Evolutionary conservation across 176 grass and related monocot species (phyloP).

Genomic region (Tillandsia fasciculata): DNA sequence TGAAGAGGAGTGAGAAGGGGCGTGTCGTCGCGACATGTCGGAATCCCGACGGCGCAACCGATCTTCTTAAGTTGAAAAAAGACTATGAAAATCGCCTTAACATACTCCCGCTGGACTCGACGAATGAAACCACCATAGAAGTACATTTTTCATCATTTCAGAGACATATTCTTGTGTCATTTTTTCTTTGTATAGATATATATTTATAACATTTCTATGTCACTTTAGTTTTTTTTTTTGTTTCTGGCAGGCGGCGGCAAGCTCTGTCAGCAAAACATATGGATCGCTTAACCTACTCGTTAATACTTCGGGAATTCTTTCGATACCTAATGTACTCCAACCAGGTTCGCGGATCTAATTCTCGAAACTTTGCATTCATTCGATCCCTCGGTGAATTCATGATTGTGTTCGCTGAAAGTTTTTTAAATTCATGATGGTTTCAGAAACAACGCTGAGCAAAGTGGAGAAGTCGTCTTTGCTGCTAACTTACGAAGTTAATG

Average conservation of each 20-base stretch:
- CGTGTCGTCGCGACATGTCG: constrained; percentile 73
- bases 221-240: too few relatives aligned
- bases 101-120: constrained; percentile 69
- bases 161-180: background rate
- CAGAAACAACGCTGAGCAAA: constrained; percentile 82
- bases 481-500: constrained; percentile 71
- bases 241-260: constrained; percentile 39
- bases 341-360: constrained; percentile 38
- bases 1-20: constrained; percentile 36
- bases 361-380: background rate
- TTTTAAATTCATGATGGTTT: background rate
- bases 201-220: background rate
- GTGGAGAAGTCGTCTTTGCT: constrained; percentile 71
- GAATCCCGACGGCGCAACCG: constrained; percentile 31
- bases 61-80: constrained; percentile 44
- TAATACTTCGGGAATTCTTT: constrained; percentile 76
- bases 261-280: constrained; percentile 39
- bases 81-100: constrained; percentile 46
- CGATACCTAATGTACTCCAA: constrained; percentile 56
- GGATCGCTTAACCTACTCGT: constrained; percentile 63
- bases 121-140: constrained; percentile 67
- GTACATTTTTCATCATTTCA: constrained; percentile 9
- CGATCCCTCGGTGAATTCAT: too few relatives aligned
- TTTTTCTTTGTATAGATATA: too few relatives aligned
- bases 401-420: too few relatives aligned